Percentiles rank a stretch among this genome's conserved stretches.
Evolutionary conservation across 495 filamentous ascomycete genomes (phyloP).

Genomic region (Penicillium tannophilum): DNA sequence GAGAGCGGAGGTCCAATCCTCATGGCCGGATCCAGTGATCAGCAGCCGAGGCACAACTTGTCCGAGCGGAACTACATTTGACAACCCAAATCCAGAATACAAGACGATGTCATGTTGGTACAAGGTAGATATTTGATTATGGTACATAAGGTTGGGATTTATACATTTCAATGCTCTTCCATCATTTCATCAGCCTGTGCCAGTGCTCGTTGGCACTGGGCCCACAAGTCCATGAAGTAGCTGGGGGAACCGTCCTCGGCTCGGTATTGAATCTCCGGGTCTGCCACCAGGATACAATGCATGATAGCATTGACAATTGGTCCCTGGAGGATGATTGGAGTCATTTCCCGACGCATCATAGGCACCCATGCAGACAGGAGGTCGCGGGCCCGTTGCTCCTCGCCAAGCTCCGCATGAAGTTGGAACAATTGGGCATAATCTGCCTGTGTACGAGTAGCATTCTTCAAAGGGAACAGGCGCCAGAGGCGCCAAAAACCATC

Average conservation of each 20-base stretch:
- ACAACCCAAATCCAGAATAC: conserved; percentile 5
- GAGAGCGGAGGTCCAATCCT: conserved; percentile 13
- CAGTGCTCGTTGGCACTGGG: conserved; percentile 31
- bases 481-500: conserved; percentile 63
- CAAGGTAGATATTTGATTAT: conserved; percentile 10
- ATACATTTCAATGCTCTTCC: background rate
- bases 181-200: conserved; percentile 5
- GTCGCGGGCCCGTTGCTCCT: conserved; percentile 48
- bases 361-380: conserved; percentile 53
- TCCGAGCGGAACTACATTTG: conserved; percentile 21
- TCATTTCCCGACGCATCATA: conserved; percentile 62
- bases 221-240: conserved; percentile 33
- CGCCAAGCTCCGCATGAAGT: conserved; percentile 48
- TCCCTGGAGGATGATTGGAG: conserved; percentile 47
- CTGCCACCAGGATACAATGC: conserved; percentile 55
- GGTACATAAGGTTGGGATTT: conserved; percentile 8
- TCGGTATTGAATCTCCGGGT: conserved; percentile 44
- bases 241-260: conserved; percentile 23
- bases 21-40: conserved; percentile 13
- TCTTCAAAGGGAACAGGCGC: conserved; percentile 54
- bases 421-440: conserved; percentile 62
- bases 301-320: conserved; percentile 45
- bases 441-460: conserved; percentile 48
- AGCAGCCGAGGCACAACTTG: conserved; percentile 35
- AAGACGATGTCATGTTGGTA: conserved; percentile 1